Base-by-base conservation (phyloP, 2,329 filamentous ascomycete genomes). In the Colletotrichum sp. region DNA sequence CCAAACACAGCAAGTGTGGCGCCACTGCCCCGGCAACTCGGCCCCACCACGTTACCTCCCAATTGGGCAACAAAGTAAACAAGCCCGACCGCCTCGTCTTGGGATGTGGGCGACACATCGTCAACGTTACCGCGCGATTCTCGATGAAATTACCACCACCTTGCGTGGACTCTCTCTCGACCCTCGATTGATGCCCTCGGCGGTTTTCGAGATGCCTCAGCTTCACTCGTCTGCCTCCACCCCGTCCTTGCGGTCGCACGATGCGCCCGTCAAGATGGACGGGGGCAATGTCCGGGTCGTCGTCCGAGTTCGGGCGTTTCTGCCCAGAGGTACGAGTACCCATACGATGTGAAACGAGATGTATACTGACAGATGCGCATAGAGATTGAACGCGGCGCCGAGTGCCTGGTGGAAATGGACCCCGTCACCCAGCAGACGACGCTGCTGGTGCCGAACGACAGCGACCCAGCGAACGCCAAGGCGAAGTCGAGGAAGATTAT, bases 381-480 rank as follows among this genome's bases (percentile, higher is more conserved):
- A 98, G 97, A 99, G 84, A 90, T 94, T 80, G 92, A 97, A 70
- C 92, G 94, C 81, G 90, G 92, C 71, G 94, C 96, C 76, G 89
- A 94, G 88, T 98, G 97, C 83, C 90, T 99, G 58, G 94, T 99
- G 78, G 90, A 92, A 77, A 99, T 99, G 97, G 93, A 98, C 82
- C 96, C 96, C 26, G 86, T 91, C 38, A 96, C 94, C 3, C 95
- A 99, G 85, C 91, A 91, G 83, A 99, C 97, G 3, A 97, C 91
- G 2, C 90, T 99, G 6, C 89, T 92, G 59, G 91, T 93, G 5
- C 96, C 96, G 2, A 88, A 88, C 67, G 87, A 91, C n/a, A 81
- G 82, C 66, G 86, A 87, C 24, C 86, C 87, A 18, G 86, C 86
- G 55, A 92, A 91, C 77, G 82, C 87, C 61, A 89, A 90, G 77